A percentile compares a stretch with the other conserved stretches of the same genome.
phyloP scores from a whole-genome alignment of 345 rosid species.

The Raphanus sativus region DNA sequence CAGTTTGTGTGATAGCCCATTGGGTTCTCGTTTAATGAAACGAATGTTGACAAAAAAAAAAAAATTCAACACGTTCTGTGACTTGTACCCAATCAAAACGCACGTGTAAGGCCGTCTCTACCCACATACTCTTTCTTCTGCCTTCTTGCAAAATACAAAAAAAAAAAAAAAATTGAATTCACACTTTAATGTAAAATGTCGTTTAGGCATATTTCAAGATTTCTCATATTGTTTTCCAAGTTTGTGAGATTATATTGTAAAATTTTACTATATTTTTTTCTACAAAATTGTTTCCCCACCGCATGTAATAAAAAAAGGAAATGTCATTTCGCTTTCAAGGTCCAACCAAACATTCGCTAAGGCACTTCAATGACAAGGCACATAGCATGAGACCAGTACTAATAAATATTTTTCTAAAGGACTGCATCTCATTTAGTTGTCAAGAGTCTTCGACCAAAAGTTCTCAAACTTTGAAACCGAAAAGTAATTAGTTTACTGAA shows the following conservation, averaged over 20 bases:
- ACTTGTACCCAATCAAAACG: not conserved
- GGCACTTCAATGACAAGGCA: not conserved
- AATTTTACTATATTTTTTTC: not conserved
- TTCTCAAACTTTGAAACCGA: not conserved
- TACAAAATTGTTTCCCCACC: not conserved
- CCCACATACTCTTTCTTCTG: not conserved
- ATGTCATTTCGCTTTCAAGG: not conserved
- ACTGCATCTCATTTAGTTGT: not conserved
- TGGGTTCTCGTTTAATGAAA: too few relatives aligned
- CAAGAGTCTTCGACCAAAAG: not conserved
- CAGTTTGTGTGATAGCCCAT: too few relatives aligned
- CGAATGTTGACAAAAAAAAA: too few relatives aligned
- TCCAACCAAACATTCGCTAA: not conserved
- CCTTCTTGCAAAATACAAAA: not conserved
- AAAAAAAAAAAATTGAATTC: not conserved
- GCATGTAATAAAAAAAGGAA: not conserved
- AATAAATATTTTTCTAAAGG: not conserved
- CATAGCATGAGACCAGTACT: not conserved
- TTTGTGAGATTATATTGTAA: not conserved
- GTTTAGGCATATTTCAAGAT: not conserved
- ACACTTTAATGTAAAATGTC: not conserved
- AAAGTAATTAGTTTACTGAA: constrained; percentile 19
- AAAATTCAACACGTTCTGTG: too few relatives aligned
- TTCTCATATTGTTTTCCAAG: not conserved
- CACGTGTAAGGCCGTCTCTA: constrained; percentile 12